A percentile compares a stretch with the other conserved stretches of the same genome.
These are phyloP conservation scores for Boletellus deceptivus DNA, from an alignment of 1,284 basidiomycete genomes.

Conservation along the genomic window DNA sequence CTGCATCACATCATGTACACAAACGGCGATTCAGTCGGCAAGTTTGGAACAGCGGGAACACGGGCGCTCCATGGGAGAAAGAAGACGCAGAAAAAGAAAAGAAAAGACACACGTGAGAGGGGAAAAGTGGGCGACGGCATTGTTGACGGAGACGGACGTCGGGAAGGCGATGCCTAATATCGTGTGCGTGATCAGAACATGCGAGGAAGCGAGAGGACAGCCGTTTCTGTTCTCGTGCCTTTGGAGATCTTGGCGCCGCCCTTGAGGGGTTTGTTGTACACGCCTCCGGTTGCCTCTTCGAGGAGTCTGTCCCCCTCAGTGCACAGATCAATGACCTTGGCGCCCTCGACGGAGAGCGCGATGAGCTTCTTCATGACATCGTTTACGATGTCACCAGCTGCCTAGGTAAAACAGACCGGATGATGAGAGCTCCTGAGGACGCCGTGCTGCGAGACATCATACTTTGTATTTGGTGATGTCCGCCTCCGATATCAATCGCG, in stretches of 20 bases:
- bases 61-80: too few species aligned
- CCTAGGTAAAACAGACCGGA: conserved; percentile 41
- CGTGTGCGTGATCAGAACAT: conserved; percentile 2
- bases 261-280: conserved; percentile 90
- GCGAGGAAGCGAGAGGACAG: conserved; percentile 2
- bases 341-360: conserved; percentile 73
- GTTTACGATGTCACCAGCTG: conserved; percentile 87
- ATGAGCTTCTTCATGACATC: conserved; percentile 87
- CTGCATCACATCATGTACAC: conserved; percentile 35
- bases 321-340: conserved; percentile 89
- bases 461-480: conserved; percentile 86
- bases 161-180: conserved; percentile 88
- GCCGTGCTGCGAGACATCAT: conserved; percentile 11
- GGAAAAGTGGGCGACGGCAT: conserved; percentile 80
- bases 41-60: conserved; percentile 8
- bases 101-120: conserved; percentile 58
- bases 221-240: conserved; percentile 50
- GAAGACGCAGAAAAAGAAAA: background rate
- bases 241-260: conserved; percentile 79
- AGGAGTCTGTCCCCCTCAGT: conserved; percentile 90
- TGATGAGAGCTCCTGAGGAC: conserved; percentile 9
- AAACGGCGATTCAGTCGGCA: conserved; percentile 13
- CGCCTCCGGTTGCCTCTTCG: conserved; percentile 78
- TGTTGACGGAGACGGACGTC: conserved; percentile 91
- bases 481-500: conserved; percentile 57